Conservation (phyloP, 139 green algal species). For the Coelastrella sp. region DNA sequence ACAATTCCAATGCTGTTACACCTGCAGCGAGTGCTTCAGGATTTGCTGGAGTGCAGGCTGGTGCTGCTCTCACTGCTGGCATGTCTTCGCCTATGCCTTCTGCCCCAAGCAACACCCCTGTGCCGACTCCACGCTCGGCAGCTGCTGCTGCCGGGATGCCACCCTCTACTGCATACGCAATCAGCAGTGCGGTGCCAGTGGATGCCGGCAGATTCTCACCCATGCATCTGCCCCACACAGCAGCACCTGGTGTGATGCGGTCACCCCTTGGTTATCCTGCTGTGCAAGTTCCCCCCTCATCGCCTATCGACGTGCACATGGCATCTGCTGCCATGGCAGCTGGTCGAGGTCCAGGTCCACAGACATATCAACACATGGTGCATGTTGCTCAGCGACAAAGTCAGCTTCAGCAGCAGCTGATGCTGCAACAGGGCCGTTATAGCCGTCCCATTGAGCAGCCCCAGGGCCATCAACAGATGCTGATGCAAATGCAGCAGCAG, state of each 20-base stretch:
- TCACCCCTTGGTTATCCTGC: not conserved
- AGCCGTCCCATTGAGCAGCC: not conserved
- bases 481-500: conserved; percentile 39
- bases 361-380: conserved; percentile 41
- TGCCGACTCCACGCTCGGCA: conserved; percentile 6
- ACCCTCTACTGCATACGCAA: not conserved
- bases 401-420: conserved; percentile 46
- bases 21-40: not conserved
- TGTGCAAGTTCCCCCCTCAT: not conserved
- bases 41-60: not conserved
- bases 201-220: conserved; percentile 17
- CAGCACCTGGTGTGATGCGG: conserved; percentile 1
- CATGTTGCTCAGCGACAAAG: conserved; percentile 37
- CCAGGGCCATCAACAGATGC: conserved; percentile 24
- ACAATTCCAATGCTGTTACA: not conserved
- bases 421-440: conserved; percentile 23
- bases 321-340: conserved; percentile 1
- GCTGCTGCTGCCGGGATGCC: not conserved
- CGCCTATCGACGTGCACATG: not conserved
- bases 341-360: not conserved
- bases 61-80: not conserved
- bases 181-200: not conserved
- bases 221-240: conserved; percentile 1
- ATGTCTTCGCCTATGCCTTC: conserved; percentile 17
- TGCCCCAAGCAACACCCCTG: not conserved